These are phyloP conservation scores for Dalechampia spathulata DNA, from an alignment of 441 rosid genomes.

Conservation along the genomic window DNA sequence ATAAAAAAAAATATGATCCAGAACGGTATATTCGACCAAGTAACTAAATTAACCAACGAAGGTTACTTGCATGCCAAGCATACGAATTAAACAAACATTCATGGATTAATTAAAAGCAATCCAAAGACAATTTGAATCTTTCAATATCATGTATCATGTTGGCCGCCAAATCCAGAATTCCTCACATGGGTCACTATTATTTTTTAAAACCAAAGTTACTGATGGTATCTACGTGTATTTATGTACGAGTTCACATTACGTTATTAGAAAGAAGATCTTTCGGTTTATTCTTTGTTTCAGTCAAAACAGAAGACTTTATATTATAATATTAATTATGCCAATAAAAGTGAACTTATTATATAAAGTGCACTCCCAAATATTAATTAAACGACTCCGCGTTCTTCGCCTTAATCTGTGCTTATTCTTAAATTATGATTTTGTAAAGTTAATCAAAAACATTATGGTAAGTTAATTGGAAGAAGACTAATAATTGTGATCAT, in stretches of 20 bases:
- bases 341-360: conserved; percentile 1
- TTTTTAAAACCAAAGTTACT: neutral
- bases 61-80: conserved; percentile 28
- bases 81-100: conserved; percentile 12
- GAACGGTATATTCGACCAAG: too few relatives aligned
- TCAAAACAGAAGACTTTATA: conserved; percentile 11
- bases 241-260: neutral
- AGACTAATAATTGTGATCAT: too few relatives aligned
- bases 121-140: conserved; percentile 1
- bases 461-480: too few relatives aligned
- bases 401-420: conserved; percentile 45
- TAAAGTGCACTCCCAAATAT: conserved; percentile 20
- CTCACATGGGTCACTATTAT: conserved; percentile 18
- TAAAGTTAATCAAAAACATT: too few relatives aligned
- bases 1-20: too few relatives aligned
- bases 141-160: conserved; percentile 7
- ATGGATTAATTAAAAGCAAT: conserved; percentile 1
- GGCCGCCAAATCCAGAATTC: conserved; percentile 13
- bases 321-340: neutral
- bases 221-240: conserved; percentile 5
- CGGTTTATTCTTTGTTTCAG: conserved; percentile 2
- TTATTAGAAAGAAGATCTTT: conserved; percentile 11
- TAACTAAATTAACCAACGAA: too few relatives aligned
- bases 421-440: too few relatives aligned
- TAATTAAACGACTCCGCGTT: conserved; percentile 36